phyloP scores from a whole-genome alignment of 192 early-diverging fungal genomes.

The Linnemannia exigua region DNA sequence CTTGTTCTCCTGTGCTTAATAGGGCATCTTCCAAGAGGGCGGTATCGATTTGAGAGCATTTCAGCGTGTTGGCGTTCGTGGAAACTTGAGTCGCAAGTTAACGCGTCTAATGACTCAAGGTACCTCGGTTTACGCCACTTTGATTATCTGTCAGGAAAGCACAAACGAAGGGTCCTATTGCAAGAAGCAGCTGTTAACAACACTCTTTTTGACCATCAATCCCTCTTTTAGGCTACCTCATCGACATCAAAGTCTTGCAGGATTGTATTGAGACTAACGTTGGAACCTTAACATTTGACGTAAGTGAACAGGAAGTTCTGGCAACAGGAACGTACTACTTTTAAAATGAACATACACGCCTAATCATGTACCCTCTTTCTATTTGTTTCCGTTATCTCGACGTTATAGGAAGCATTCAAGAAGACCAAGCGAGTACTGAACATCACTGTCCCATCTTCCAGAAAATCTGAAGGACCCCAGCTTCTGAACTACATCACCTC shows the following conservation, averaged over 20 bases:
- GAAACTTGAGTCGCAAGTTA: constrained; percentile 74
- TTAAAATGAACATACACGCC: too few relatives aligned
- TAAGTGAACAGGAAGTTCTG: constrained; percentile 27
- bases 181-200: not conserved
- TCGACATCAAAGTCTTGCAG: constrained; percentile 83
- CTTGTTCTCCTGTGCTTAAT: not conserved
- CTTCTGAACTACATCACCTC: constrained; percentile 84
- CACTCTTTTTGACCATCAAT: not conserved
- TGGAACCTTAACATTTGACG: constrained; percentile 77
- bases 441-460: constrained; percentile 79
- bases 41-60: constrained; percentile 81
- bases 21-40: constrained; percentile 51
- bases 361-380: too few relatives aligned
- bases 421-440: constrained; percentile 80
- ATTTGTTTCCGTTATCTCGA: not conserved
- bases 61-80: constrained; percentile 65
- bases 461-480: constrained; percentile 82
- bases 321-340: too few relatives aligned
- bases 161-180: not conserved
- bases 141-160: not conserved
- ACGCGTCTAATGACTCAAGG: constrained; percentile 78
- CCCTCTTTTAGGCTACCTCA: constrained; percentile 68
- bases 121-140: constrained; percentile 1
- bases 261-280: constrained; percentile 81
- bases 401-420: constrained; percentile 74